Evolutionary conservation across 495 filamentous ascomycete species (phyloP).

Genomic region (Xylaria bambusicola): DNA sequence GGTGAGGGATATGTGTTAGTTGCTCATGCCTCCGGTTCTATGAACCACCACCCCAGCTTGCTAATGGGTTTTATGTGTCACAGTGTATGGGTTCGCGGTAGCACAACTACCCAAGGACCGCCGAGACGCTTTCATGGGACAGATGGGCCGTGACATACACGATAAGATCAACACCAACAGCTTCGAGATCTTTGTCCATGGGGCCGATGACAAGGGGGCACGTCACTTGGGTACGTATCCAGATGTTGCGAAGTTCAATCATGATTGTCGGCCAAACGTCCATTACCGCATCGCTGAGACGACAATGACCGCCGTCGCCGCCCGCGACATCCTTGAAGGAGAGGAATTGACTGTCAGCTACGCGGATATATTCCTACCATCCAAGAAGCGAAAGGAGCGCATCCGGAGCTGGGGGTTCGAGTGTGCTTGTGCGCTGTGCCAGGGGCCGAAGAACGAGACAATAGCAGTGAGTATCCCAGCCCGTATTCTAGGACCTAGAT

Average conservation of each 20-base stretch:
- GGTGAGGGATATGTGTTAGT: conserved; percentile 13
- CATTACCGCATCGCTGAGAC: conserved; percentile 43
- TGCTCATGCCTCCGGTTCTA: background rate
- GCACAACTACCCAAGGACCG: conserved; percentile 27
- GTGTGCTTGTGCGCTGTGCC: conserved; percentile 42
- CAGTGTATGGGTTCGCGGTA: conserved; percentile 37
- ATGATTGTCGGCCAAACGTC: conserved; percentile 48
- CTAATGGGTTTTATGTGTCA: too few relatives aligned
- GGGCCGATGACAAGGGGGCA: conserved; percentile 24
- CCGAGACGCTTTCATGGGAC: conserved; percentile 31
- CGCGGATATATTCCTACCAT: conserved; percentile 34
- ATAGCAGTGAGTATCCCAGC: conserved; percentile 3
- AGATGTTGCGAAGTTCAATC: conserved; percentile 42
- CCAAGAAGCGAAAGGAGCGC: conserved; percentile 34
- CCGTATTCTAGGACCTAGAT: background rate
- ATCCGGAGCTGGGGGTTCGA: conserved; percentile 43
- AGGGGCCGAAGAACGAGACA: conserved; percentile 18
- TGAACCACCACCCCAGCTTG: too few relatives aligned
- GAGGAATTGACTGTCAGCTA: conserved; percentile 48
- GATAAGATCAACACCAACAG: conserved; percentile 43
- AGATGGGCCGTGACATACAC: conserved; percentile 35
- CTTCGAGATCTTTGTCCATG: conserved; percentile 42
- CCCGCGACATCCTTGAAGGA: conserved; percentile 39
- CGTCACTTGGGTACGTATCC: conserved; percentile 41
- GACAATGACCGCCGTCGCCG: conserved; percentile 43